Evolutionary conservation across 371 early-diverging fungal species (phyloP), one percentile per base, ranked within the genome.

Genomic region (Saksenaea oblongispora): DNA sequence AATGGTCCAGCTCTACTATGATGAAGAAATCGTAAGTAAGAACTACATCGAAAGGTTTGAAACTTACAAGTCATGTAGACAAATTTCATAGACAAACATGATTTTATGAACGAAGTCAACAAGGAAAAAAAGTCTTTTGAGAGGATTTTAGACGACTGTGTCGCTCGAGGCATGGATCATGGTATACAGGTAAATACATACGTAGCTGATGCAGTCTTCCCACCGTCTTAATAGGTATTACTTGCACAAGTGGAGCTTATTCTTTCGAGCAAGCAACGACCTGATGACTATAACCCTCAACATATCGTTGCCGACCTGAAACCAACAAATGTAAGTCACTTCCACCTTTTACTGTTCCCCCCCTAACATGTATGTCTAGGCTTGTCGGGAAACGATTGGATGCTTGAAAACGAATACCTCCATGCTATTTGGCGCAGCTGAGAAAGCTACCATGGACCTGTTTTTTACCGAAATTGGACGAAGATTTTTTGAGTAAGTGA

Each of bases 401-500:
- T 93, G 93, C 73, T 71, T 97, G 63, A 85, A 86, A 35, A 79
- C 85, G 5, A 93, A 95, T 61, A 88, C 90, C 9, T 82, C 88
- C 58, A 82, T 92, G 70, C 64, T 95, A 62, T 71, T 72, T 18
- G 92, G 90, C 15, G 88, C 89, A 51, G 87, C 93, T 3, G 95
- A 97, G 60, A 91, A 91, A 64, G 75, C 90, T 28, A 93, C 93
- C n/a, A 84, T 95, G 72, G 93, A 94, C 61, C 89, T 97, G 35
- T 95, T 95, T 71, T 86, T 93, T 61, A 89, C 87, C 59, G 98
- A 97, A 68, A 83, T 97, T 44, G 95, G 93, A 17, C 70, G 88
- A 39, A 83, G 98, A 37, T 82, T 97, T 61, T 96, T 94, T 80
- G 87, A 88, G 92, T 91, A 81, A 70, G 82, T 70, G 9, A 56